Evolutionary conservation across 345 rosid genomes (phyloP).

Genomic region (Salix suchowensis): DNA sequence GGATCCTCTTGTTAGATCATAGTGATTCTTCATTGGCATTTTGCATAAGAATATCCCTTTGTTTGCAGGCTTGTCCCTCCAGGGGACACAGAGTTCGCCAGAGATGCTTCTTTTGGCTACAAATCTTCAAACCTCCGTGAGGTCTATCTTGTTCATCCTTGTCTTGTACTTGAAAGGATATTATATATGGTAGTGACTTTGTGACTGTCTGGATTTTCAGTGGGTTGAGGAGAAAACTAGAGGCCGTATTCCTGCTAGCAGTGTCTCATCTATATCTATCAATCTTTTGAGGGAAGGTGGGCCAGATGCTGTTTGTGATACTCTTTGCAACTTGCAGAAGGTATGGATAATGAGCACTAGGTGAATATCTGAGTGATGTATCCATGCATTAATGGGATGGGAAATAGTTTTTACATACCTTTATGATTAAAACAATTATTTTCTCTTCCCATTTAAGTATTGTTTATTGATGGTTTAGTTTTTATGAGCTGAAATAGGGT

Average conservation of each 20-base stretch:
- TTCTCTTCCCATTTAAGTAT: neutral
- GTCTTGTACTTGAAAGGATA: neutral
- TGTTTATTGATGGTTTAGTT: constrained; percentile 10
- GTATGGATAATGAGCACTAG: constrained; percentile 28
- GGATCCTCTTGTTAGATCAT: neutral
- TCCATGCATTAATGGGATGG: neutral
- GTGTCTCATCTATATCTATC: constrained; percentile 71
- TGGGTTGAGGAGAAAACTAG: constrained; percentile 94
- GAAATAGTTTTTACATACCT: neutral
- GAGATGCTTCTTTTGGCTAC: constrained; percentile 87
- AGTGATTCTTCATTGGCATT: neutral
- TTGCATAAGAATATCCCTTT: constrained; percentile 5
- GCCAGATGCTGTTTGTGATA: constrained; percentile 80
- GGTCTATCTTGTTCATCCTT: constrained; percentile 37
- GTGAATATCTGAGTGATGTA: neutral
- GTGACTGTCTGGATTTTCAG: constrained; percentile 35
- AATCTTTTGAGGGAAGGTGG: constrained; percentile 81
- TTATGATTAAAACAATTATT: neutral
- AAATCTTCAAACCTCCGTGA: constrained; percentile 83
- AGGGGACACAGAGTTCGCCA: constrained; percentile 95
- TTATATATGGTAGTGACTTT: constrained; percentile 11
- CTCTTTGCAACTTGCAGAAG: constrained; percentile 69
- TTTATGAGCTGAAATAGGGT: constrained; percentile 44
- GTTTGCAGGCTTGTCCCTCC: constrained; percentile 78
- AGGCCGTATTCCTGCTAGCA: constrained; percentile 57